Percentiles rank a stretch among this genome's conserved stretches.
These are phyloP conservation scores for Verbena officinalis DNA, from an alignment of 257 asterid species.

Conservation along the genomic window DNA sequence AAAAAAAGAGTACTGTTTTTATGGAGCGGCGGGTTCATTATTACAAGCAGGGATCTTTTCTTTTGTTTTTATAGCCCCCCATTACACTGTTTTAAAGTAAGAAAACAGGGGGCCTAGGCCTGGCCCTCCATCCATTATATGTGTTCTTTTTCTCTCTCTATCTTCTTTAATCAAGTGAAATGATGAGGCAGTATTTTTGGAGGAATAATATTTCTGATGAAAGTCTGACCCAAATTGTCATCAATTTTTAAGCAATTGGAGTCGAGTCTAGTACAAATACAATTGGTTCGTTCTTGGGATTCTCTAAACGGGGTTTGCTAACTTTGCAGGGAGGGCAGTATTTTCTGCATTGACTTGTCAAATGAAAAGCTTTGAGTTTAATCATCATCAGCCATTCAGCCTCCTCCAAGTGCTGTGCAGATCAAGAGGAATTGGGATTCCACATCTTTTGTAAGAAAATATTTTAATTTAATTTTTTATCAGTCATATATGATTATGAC, in stretches of 20 bases:
- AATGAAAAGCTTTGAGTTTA: slow-evolving; percentile 3
- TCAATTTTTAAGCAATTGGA: slow-evolving; percentile 24
- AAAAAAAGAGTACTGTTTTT: slow-evolving; percentile 31
- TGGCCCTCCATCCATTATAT: slow-evolving; percentile 47
- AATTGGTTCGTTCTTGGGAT: slow-evolving; percentile 16
- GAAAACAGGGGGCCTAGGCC: slow-evolving; percentile 28
- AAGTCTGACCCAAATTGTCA: slow-evolving; percentile 25
- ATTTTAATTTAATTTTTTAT: too few relatives aligned
- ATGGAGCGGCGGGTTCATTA: slow-evolving; percentile 77
- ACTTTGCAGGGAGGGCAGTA: slow-evolving; percentile 31
- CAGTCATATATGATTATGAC: too few relatives aligned
- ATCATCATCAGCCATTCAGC: slow-evolving; percentile 4
- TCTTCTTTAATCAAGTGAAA: slow-evolving; percentile 26
- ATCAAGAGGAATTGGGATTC: too few relatives aligned
- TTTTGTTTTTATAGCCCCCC: slow-evolving; percentile 33
- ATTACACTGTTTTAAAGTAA: slow-evolving; percentile 41
- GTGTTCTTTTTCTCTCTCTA: background rate
- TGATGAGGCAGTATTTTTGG: slow-evolving; percentile 4
- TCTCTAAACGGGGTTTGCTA: slow-evolving; percentile 22
- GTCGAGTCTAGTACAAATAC: too few relatives aligned
- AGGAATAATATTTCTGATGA: slow-evolving; percentile 31
- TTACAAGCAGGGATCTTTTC: slow-evolving; percentile 45
- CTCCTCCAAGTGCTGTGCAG: too few relatives aligned
- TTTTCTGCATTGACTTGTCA: slow-evolving; percentile 43
- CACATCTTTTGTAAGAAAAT: too few relatives aligned